These are phyloP conservation scores for Torulaspora delbrueckii DNA, from an alignment of 805 yeast species.

Conservation along the genomic window DNA sequence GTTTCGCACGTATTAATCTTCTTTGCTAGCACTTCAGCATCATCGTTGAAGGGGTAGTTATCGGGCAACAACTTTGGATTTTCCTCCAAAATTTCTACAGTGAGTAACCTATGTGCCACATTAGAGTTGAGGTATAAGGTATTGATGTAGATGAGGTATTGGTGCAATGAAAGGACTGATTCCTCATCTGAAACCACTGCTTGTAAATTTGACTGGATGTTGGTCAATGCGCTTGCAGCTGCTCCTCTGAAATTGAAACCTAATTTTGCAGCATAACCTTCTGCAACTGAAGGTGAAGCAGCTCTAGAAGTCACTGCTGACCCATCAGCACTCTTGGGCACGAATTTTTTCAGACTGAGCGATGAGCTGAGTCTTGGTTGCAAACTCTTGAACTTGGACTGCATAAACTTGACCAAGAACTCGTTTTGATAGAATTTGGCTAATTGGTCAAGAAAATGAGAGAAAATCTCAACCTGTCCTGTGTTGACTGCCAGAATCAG, in stretches of 20 bases:
- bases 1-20: conserved; percentile 27
- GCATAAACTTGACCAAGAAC: conserved; percentile 30
- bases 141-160: conserved; percentile 65
- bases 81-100: conserved; percentile 31
- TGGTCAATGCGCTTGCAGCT: conserved; percentile 41
- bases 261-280: conserved; percentile 17
- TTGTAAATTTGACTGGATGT: conserved; percentile 35
- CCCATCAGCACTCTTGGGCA: conserved; percentile 13
- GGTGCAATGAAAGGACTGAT: conserved; percentile 42
- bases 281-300: conserved; percentile 14
- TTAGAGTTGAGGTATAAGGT: conserved; percentile 60
- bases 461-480: conserved; percentile 45
- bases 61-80: conserved; percentile 31
- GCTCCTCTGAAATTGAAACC: conserved; percentile 35
- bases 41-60: conserved; percentile 39
- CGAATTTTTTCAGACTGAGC: conserved; percentile 22
- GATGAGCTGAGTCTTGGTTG: conserved; percentile 25
- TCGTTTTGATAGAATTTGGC: conserved; percentile 31
- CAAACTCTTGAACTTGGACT: conserved; percentile 24
- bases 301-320: conserved; percentile 8
- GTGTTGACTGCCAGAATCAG: conserved; percentile 64
- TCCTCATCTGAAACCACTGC: conserved; percentile 33
- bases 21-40: conserved; percentile 27
- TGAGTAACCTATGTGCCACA: conserved; percentile 51
- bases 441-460: conserved; percentile 27